phyloP scores from a whole-genome alignment of 345 rosid species.

The Citrus medica region DNA sequence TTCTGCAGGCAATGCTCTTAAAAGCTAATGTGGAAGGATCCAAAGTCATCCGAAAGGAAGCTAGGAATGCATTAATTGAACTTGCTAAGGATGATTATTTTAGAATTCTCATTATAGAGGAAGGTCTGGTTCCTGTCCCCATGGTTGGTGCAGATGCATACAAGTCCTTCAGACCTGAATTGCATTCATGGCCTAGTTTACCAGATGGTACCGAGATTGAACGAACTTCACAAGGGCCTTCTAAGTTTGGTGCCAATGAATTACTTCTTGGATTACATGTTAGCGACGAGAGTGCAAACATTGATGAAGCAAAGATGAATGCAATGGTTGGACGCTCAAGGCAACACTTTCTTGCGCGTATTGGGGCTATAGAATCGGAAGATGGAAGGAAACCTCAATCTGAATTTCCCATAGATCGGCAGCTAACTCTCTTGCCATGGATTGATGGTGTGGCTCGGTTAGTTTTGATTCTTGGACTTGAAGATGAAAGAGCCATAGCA shows the following conservation, averaged over 20 bases:
- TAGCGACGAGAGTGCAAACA: conserved; percentile 33
- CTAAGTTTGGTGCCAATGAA: conserved; percentile 76
- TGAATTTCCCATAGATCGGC: conserved; percentile 25
- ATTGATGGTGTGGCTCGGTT: conserved; percentile 86
- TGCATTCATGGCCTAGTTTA: conserved; percentile 76
- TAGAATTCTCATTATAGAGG: conserved; percentile 76
- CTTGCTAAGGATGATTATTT: conserved; percentile 73
- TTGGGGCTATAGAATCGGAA: conserved; percentile 72
- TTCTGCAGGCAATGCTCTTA: conserved; percentile 53
- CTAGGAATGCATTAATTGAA: conserved; percentile 72
- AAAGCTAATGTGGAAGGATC: conserved; percentile 46
- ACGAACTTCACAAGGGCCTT: conserved; percentile 50
- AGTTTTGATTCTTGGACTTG: conserved; percentile 79
- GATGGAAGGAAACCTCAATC: conserved; percentile 44
- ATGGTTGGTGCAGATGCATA: conserved; percentile 74
- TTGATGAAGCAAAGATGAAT: conserved; percentile 69
- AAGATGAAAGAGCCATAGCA: conserved; percentile 60
- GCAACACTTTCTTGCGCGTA: conserved; percentile 84
- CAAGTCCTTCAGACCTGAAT: conserved; percentile 56
- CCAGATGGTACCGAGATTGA: conserved; percentile 74
- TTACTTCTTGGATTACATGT: conserved; percentile 63
- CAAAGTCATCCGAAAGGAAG: conserved; percentile 64
- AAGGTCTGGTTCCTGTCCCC: conserved; percentile 81
- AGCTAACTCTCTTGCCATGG: conserved; percentile 64
- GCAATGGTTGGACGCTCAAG: conserved; percentile 71